Conservation (phyloP, 2,329 filamentous ascomycete species). For the Fusarium anguioides region DNA sequence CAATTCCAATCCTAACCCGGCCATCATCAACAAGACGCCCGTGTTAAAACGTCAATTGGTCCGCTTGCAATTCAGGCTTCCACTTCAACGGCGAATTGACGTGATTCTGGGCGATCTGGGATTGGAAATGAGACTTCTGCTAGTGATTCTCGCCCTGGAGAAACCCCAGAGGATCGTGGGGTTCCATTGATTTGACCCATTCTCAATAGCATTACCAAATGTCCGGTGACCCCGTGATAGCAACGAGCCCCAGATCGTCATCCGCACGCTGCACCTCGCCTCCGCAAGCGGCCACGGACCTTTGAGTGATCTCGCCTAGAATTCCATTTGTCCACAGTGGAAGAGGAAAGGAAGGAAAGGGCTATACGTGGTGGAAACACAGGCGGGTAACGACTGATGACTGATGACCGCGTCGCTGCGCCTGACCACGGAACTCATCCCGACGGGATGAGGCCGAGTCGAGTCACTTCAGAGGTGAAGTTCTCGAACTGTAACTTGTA, state of each 20-base stretch:
- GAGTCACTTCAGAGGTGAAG: conserved; percentile 13
- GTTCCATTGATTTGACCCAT: conserved; percentile 34
- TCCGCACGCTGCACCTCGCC: conserved; percentile 45
- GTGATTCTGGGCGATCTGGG: conserved; percentile 30
- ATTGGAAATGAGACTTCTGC: conserved; percentile 38
- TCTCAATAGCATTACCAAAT: conserved; percentile 27
- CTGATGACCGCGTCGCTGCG: conserved; percentile 37
- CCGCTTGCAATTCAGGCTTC: conserved; percentile 32
- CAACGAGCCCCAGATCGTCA: conserved; percentile 43
- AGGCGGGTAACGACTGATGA: conserved; percentile 40
- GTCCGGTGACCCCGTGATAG: conserved; percentile 42
- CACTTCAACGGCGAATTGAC: conserved; percentile 33
- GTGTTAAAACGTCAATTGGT: conserved; percentile 28
- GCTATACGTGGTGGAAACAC: conserved; percentile 14
- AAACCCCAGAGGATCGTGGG: conserved; percentile 22
- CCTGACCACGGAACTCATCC: conserved; percentile 37
- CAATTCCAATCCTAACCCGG: conserved; percentile 26
- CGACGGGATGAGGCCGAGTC: conserved; percentile 34
- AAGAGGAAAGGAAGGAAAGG: neutral
- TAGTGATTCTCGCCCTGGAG: conserved; percentile 28
- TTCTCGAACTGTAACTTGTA: conserved; percentile 17
- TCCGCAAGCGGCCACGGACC: conserved; percentile 41
- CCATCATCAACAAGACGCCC: conserved; percentile 18
- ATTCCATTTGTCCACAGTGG: conserved; percentile 20
- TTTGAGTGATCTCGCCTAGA: conserved; percentile 33